phyloP scores from a whole-genome alignment of 78 protist species.

The Bodo saltans region DNA sequence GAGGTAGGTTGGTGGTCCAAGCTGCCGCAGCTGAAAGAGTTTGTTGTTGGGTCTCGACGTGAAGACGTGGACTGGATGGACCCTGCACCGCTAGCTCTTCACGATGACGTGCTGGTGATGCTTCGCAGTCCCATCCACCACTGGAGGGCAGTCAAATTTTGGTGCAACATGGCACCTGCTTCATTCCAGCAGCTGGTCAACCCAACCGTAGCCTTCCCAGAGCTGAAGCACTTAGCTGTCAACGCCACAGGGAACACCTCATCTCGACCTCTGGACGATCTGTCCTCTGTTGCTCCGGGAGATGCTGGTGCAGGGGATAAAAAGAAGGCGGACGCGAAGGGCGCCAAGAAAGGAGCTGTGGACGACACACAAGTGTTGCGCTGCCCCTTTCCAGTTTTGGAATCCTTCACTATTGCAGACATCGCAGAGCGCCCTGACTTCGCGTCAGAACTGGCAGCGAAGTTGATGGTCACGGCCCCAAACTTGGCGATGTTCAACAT shows the following conservation, averaged over 20 bases:
- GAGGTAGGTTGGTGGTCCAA: neutral
- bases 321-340: neutral
- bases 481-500: neutral
- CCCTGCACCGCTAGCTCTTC: neutral
- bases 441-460: neutral
- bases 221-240: neutral
- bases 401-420: neutral
- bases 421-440: neutral
- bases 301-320: neutral
- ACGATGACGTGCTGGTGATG: neutral
- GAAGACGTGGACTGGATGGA: neutral
- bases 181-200: neutral
- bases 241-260: neutral
- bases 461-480: neutral
- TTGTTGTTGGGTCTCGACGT: neutral
- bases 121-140: neutral
- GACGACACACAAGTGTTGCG: neutral
- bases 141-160: neutral
- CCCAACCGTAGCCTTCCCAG: neutral
- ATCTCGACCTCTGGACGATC: neutral
- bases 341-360: too few species aligned
- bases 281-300: neutral
- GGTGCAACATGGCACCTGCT: neutral
- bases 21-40: neutral
- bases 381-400: neutral